Evolutionary conservation across 352 stramenopile genomes (phyloP).

Genomic region (Phytophthora pini): DNA sequence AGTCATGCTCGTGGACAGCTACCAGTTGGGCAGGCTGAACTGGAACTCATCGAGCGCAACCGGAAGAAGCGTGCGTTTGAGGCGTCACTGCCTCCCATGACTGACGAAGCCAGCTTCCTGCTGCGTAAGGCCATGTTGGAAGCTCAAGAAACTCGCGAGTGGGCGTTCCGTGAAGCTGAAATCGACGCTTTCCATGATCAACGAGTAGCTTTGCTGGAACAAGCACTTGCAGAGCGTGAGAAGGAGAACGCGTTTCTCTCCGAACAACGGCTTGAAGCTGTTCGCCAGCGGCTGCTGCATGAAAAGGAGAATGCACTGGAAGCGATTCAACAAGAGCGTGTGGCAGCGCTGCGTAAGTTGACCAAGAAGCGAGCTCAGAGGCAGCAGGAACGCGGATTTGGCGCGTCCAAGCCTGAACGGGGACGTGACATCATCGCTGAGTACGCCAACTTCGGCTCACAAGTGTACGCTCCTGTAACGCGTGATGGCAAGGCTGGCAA

Average conservation of each 20-base stretch:
- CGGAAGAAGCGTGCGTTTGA: constrained; percentile 89
- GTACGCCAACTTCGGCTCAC: constrained; percentile 85
- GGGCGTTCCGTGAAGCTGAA: constrained; percentile 88
- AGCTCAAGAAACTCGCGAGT: constrained; percentile 91
- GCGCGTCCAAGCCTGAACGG: constrained; percentile 40
- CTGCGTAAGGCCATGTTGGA: constrained; percentile 94
- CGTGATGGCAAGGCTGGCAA: constrained; percentile 67
- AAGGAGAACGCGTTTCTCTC: constrained; percentile 91
- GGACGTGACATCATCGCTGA: constrained; percentile 90
- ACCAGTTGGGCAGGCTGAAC: constrained; percentile 81
- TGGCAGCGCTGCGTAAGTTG: constrained; percentile 91
- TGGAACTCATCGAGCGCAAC: constrained; percentile 92
- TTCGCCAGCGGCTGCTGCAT: constrained; percentile 81
- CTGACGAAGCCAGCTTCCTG: constrained; percentile 92
- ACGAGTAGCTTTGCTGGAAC: constrained; percentile 76
- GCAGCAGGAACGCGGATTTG: constrained; percentile 34
- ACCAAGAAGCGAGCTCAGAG: constrained; percentile 82
- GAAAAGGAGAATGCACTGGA: constrained; percentile 81
- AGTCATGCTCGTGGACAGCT: constrained; percentile 69
- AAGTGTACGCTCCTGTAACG: constrained; percentile 85
- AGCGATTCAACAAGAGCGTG: constrained; percentile 86
- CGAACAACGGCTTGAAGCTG: constrained; percentile 90
- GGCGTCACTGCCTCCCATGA: constrained; percentile 92
- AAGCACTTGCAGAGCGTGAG: constrained; percentile 89
- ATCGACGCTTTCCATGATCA: constrained; percentile 88